phyloP scores from a whole-genome alignment of 2,329 filamentous ascomycete genomes.

The Rhinocladiella similis region DNA sequence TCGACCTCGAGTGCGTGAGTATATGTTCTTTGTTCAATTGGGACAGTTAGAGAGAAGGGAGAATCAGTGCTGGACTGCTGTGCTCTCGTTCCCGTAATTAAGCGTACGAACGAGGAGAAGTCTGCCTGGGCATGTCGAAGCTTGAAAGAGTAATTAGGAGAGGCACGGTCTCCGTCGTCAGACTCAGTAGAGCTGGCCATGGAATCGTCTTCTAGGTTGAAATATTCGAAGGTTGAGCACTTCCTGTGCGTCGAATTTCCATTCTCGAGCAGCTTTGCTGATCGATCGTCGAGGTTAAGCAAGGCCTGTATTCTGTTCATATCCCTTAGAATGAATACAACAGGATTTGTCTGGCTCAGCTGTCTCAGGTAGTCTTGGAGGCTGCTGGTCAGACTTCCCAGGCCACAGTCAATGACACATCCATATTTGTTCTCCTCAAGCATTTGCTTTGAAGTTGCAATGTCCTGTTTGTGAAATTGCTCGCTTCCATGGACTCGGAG shows the following conservation, averaged over 20 bases:
- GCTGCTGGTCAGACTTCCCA: slow-evolving; percentile 44
- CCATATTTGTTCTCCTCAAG: slow-evolving; percentile 43
- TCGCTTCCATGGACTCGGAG: slow-evolving; percentile 42
- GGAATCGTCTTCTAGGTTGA: slow-evolving; percentile 49
- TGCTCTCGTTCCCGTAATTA: slow-evolving; percentile 55
- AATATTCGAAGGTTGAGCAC: slow-evolving; percentile 50
- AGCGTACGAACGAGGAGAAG: slow-evolving; percentile 60
- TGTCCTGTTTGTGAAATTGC: slow-evolving; percentile 43
- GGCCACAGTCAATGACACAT: slow-evolving; percentile 46
- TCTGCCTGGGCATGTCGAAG: slow-evolving; percentile 58
- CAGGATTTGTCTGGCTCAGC: slow-evolving; percentile 40
- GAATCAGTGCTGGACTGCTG: slow-evolving; percentile 56
- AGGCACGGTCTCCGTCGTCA: slow-evolving; percentile 40
- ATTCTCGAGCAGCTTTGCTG: slow-evolving; percentile 43
- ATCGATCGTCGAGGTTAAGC: slow-evolving; percentile 45
- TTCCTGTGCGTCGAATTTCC: slow-evolving; percentile 48
- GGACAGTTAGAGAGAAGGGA: slow-evolving; percentile 62
- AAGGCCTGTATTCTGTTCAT: slow-evolving; percentile 42
- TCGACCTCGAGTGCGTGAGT: slow-evolving; percentile 43
- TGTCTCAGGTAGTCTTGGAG: slow-evolving; percentile 42
- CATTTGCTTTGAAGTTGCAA: slow-evolving; percentile 45
- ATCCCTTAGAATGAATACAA: slow-evolving; percentile 44
- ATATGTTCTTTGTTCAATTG: slow-evolving; percentile 57
- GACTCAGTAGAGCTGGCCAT: slow-evolving; percentile 32
- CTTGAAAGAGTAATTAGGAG: slow-evolving; percentile 49